phyloP scores from a whole-genome alignment of 768 basidiomycete genomes.

The Dioszegia hungarica region DNA sequence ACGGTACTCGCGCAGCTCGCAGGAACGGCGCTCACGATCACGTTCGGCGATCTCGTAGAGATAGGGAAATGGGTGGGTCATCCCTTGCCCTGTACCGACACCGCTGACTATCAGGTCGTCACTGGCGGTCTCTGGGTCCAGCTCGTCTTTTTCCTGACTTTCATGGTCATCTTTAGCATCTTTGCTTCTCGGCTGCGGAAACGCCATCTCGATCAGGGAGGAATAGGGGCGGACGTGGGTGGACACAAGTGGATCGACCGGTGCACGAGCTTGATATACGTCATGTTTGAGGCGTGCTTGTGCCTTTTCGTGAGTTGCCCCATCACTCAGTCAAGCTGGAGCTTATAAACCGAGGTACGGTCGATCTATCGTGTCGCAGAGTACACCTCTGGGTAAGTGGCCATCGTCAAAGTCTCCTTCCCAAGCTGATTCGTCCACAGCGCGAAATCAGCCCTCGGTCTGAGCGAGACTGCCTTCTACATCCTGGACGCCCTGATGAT shows the following conservation, averaged over 20 bases:
- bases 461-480: slow-evolving; percentile 62
- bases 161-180: neutral
- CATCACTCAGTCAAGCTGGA: neutral
- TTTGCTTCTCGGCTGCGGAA: neutral
- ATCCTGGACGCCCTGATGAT: slow-evolving; percentile 63
- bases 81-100: too few relatives aligned
- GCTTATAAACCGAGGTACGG: slow-evolving; percentile 53
- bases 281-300: neutral
- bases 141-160: neutral
- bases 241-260: neutral
- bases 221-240: neutral
- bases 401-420: neutral
- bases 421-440: slow-evolving; percentile 2
- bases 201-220: neutral
- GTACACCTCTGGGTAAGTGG: slow-evolving; percentile 58
- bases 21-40: slow-evolving; percentile 34
- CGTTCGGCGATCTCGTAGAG: slow-evolving; percentile 5
- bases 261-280: neutral
- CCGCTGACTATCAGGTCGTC: neutral
- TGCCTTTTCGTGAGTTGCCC: neutral
- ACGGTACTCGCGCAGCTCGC: slow-evolving; percentile 63
- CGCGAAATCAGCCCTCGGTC: slow-evolving; percentile 54
- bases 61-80: neutral
- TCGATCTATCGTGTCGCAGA: slow-evolving; percentile 60
- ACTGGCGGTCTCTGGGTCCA: slow-evolving; percentile 5